Conservation (phyloP, 2,329 filamentous ascomycete genomes). For the Bipolaris gigantea region DNA sequence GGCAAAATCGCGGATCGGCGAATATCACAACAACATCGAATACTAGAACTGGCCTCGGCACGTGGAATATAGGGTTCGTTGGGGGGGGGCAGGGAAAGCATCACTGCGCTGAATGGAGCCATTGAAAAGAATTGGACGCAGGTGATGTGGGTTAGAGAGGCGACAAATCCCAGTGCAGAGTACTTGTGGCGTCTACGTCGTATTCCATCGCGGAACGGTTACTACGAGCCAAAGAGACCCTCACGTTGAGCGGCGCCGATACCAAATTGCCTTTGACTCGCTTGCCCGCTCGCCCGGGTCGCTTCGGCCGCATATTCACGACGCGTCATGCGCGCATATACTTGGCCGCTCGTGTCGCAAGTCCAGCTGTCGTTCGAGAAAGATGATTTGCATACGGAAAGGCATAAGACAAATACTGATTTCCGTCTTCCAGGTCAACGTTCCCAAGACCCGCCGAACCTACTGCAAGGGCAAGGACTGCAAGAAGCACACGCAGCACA, state of each 20-base stretch:
- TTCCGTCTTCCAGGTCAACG: conserved; percentile 73
- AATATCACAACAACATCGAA: conserved; percentile 5
- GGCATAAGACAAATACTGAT: conserved; percentile 20
- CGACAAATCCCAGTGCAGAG: background rate
- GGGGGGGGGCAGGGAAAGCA: background rate
- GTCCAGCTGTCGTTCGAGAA: background rate
- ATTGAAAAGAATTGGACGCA: background rate
- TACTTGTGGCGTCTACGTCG: background rate
- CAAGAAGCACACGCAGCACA: conserved; percentile 56
- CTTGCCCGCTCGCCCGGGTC: background rate
- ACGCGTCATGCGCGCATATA: background rate
- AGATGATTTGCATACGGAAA: background rate
- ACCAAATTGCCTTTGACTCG: background rate
- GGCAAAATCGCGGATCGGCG: conserved; percentile 20
- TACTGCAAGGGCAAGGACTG: conserved; percentile 97
- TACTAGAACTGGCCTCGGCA: background rate
- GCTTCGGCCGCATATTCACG: background rate
- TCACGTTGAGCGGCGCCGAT: background rate
- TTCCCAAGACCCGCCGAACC: conserved; percentile 96
- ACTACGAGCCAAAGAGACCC: background rate
- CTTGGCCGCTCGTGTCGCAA: conserved; percentile 14
- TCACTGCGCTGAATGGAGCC: background rate
- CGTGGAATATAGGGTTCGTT: background rate
- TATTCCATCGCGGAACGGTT: too few relatives aligned
- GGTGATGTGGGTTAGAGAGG: background rate